Evolutionary conservation across 768 basidiomycete species (phyloP), one percentile per base, ranked within the genome.

Genomic region (Tricholoma matsutake): DNA sequence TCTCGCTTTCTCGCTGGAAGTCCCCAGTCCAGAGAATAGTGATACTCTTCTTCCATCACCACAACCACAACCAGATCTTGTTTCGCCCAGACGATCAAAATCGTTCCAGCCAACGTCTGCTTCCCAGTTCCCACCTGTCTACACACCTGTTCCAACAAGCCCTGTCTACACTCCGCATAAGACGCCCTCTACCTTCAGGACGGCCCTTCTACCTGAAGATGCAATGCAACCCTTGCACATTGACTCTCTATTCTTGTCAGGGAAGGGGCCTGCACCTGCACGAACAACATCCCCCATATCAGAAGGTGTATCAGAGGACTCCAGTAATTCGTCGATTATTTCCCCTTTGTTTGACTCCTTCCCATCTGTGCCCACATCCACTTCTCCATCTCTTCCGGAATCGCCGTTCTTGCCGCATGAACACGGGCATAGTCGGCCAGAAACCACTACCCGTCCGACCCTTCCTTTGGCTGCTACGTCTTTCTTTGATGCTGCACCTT

Each of bases 311-410:
- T 72, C 81, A 31, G 59, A 74, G 16, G 69, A 78, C 41, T 78
- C 79, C 6, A 77, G 57, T 49, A 72, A 78, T 37, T 76, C 79
- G 2, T 77, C 59, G 47, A 74, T 69, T 61, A 74, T 76, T 63
- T 84, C 77, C 62, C 84, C 74, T 54, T 65, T 79, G 25, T 81
- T 90, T 45, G 88, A 90, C 60, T 82, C 87, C 6, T 91, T 91
- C 72, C 90, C 90, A 22, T 82, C 82, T 34, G 88, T 91, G 5
- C 89, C 89, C 80, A 52, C 77, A 76, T 16, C 71, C 78, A 5
- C 81, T 53, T 53, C 83, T 1, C 67, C 74, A 3, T 53, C 59
- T 13, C 68, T 65, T 35, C 61, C 63, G 20, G 52, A 63, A 13
- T 45, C 64, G 16, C 31, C 47, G 7, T n/a, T 9, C 8, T 7